Conservation (phyloP, 352 stramenopile genomes). For the Phytopythium montanum region DNA sequence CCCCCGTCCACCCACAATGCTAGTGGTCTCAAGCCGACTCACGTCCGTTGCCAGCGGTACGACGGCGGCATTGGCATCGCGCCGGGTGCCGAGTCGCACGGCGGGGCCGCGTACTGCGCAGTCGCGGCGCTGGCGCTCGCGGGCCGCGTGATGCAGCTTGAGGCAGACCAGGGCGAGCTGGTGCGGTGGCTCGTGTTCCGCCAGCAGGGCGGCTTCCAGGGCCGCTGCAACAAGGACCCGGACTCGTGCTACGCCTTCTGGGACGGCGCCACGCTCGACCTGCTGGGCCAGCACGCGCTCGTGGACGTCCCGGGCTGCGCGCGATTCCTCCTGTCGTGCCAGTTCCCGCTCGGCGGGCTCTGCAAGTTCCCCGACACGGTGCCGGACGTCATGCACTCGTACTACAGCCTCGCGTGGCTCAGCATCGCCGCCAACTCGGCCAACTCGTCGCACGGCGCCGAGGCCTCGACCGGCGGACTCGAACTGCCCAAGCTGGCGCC, state of each 20-base stretch:
- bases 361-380: slow-evolving; percentile 73
- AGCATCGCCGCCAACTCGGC: slow-evolving; percentile 58
- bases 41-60: slow-evolving; percentile 46
- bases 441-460: not conserved
- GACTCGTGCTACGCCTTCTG: slow-evolving; percentile 93
- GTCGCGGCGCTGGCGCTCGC: slow-evolving; percentile 71
- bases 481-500: slow-evolving; percentile 38
- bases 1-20: not conserved
- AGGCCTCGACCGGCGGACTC: not conserved
- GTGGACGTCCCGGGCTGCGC: slow-evolving; percentile 70
- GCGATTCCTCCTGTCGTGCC: slow-evolving; percentile 81
- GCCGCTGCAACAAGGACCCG: slow-evolving; percentile 87
- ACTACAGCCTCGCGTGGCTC: slow-evolving; percentile 89
- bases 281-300: slow-evolving; percentile 74
- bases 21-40: not conserved
- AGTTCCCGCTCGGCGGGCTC: slow-evolving; percentile 82
- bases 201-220: slow-evolving; percentile 85
- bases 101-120: slow-evolving; percentile 68
- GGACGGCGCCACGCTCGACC: slow-evolving; percentile 85
- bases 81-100: slow-evolving; percentile 63
- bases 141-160: slow-evolving; percentile 62
- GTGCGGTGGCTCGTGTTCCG: slow-evolving; percentile 83
- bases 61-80: slow-evolving; percentile 80
- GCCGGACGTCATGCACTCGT: slow-evolving; percentile 91
- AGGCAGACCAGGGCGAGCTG: slow-evolving; percentile 60